phyloP scores from a whole-genome alignment of 2,329 filamentous ascomycete genomes.

The Microdochium trichocladiopsis region DNA sequence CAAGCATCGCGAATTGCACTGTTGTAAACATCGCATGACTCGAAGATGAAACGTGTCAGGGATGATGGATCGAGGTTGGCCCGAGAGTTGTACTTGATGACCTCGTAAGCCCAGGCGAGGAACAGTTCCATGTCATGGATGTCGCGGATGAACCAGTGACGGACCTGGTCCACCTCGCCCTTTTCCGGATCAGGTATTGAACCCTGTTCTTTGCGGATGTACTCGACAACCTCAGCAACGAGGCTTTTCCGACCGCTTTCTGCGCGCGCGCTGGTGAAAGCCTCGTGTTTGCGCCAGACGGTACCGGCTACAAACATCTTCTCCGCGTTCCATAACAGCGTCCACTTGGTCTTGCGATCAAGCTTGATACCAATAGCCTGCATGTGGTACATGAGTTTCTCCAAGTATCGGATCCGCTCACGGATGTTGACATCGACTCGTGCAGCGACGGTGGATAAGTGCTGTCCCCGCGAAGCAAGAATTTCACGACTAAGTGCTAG shows the following conservation, averaged over 20 bases:
- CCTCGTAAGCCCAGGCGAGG: constrained; percentile 71
- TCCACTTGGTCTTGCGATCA: constrained; percentile 66
- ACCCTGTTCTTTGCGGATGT: constrained; percentile 71
- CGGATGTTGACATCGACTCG: constrained; percentile 78
- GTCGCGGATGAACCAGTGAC: constrained; percentile 82
- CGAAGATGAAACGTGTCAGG: constrained; percentile 51
- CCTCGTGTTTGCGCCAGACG: constrained; percentile 77
- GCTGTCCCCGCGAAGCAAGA: constrained; percentile 66
- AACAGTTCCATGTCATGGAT: constrained; percentile 66
- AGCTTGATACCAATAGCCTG: constrained; percentile 58
- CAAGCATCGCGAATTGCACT: constrained; percentile 63
- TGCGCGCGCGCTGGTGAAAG: constrained; percentile 51
- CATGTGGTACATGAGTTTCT: constrained; percentile 67
- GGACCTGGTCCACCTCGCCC: constrained; percentile 70
- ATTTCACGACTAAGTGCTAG: constrained; percentile 75
- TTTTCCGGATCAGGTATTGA: constrained; percentile 55
- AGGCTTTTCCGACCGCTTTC: constrained; percentile 60
- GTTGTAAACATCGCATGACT: constrained; percentile 61
- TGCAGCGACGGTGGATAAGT: constrained; percentile 65
- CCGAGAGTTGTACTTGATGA: constrained; percentile 65
- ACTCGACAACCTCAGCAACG: constrained; percentile 66
- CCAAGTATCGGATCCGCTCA: constrained; percentile 64
- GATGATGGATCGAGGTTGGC: constrained; percentile 48
- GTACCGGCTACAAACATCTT: constrained; percentile 74
- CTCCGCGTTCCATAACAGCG: constrained; percentile 81